phyloP scores from a whole-genome alignment of 83 land plant species.

The Picea abies region DNA sequence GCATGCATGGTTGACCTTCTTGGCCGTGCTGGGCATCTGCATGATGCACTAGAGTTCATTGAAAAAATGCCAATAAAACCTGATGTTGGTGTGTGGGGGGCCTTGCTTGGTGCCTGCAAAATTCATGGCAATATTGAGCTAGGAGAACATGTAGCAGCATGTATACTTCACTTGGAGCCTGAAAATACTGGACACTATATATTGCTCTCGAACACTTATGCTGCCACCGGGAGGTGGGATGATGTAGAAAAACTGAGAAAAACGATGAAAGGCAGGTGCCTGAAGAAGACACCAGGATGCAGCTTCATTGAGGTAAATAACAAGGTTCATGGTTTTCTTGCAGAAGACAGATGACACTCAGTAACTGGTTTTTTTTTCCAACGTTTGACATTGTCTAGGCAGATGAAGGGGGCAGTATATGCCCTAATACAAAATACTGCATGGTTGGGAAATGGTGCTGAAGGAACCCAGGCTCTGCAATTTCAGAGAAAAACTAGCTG shows the following conservation, averaged over 20 bases:
- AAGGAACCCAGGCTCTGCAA: too few species aligned
- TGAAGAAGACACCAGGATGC: conserved; percentile 39
- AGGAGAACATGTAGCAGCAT: conserved; percentile 12
- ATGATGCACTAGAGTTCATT: conserved; percentile 37
- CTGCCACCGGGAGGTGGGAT: conserved; percentile 25
- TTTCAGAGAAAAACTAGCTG: too few species aligned
- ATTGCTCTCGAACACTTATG: conserved; percentile 36
- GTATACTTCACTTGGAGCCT: conserved; percentile 29
- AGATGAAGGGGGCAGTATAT: too few species aligned
- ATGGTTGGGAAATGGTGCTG: too few species aligned
- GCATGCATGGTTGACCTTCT: conserved; percentile 46
- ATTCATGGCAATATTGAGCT: conserved; percentile 24
- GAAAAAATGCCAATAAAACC: conserved; percentile 36
- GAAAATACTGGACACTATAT: conserved; percentile 25
- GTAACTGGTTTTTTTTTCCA: too few species aligned
- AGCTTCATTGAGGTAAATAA: conserved; percentile 36
- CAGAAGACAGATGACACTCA: conserved; percentile 21
- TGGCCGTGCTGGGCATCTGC: conserved; percentile 37
- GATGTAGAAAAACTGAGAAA: conserved; percentile 13
- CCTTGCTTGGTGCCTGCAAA: conserved; percentile 30
- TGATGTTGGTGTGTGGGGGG: conserved; percentile 35
- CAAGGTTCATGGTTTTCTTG: conserved; percentile 40
- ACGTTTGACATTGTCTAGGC: too few species aligned
- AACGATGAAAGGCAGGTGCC: conserved; percentile 19
- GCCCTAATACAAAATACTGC: too few species aligned